These are phyloP conservation scores for Prunella vulgaris DNA, from an alignment of 257 asterid genomes.

Conservation along the genomic window DNA sequence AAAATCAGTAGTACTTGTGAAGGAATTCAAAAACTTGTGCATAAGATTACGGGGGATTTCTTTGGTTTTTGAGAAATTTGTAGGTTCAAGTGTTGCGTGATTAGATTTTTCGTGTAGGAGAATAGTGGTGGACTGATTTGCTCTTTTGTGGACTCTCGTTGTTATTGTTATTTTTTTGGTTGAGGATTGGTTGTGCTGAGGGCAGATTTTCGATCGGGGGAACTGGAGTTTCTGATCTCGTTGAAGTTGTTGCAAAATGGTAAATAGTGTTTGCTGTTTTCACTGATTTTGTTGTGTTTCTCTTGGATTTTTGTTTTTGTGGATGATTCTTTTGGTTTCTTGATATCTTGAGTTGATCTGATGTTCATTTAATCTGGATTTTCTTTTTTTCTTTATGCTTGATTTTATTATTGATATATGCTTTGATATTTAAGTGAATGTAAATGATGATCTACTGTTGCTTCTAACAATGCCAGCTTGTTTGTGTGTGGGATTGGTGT, in stretches of 20 bases:
- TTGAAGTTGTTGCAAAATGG: constrained; percentile 61
- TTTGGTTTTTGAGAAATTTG: constrained; percentile 7
- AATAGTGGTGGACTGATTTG: constrained; percentile 38
- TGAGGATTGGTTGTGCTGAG: constrained; percentile 20
- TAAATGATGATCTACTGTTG: constrained; percentile 5
- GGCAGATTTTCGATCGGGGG: constrained; percentile 34
- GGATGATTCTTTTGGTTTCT: not conserved
- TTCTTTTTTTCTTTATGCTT: not conserved
- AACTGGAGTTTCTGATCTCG: constrained; percentile 56
- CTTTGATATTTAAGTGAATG: not conserved
- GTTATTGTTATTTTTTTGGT: constrained; percentile 4
- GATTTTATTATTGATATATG: not conserved
- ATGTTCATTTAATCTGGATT: constrained; percentile 5
- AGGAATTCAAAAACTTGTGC: constrained; percentile 24
- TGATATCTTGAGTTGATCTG: constrained; percentile 9
- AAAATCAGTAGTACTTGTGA: not conserved
- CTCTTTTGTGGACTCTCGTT: constrained; percentile 15
- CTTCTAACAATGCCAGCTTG: constrained; percentile 12
- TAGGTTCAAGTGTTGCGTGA: constrained; percentile 31
- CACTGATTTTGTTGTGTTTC: constrained; percentile 12
- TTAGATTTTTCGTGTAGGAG: constrained; percentile 17
- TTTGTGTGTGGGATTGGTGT: not conserved
- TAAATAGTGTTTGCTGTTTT: constrained; percentile 27
- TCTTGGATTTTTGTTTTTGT: constrained; percentile 5
- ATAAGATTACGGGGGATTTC: constrained; percentile 20